phyloP scores from a whole-genome alignment of 257 asterid genomes.

The Scutellaria barbata region DNA sequence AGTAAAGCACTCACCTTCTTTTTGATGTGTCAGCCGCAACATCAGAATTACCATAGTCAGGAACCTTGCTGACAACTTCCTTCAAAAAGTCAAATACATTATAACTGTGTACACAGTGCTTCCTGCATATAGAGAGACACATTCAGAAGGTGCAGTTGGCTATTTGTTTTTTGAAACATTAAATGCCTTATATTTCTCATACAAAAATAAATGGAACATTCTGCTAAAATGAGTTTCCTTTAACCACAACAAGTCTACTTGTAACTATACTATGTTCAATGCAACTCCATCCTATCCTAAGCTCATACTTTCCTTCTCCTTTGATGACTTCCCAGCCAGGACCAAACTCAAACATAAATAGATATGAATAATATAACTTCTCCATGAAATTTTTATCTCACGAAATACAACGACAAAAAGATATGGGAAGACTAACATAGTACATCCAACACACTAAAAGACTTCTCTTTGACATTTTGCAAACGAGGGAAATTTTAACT shows the following conservation, averaged over 20 bases:
- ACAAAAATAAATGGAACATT: slow-evolving; percentile 15
- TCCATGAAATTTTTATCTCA: slow-evolving; percentile 12
- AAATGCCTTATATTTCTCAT: not conserved
- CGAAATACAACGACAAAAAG: not conserved
- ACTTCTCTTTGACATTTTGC: slow-evolving; percentile 1
- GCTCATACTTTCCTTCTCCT: not conserved
- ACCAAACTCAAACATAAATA: not conserved
- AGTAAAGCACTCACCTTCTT: slow-evolving; percentile 52
- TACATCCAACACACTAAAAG: not conserved
- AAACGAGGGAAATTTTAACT: slow-evolving; percentile 10
- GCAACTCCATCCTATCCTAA: not conserved
- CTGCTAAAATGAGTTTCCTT: slow-evolving; percentile 7
- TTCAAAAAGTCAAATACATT: slow-evolving; percentile 84
- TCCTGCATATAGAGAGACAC: slow-evolving; percentile 55
- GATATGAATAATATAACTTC: not conserved
- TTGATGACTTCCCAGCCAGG: not conserved
- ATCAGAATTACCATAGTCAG: slow-evolving; percentile 84
- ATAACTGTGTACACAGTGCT: slow-evolving; percentile 80
- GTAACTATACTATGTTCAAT: slow-evolving; percentile 1
- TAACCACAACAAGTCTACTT: slow-evolving; percentile 3
- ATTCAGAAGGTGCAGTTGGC: slow-evolving; percentile 21
- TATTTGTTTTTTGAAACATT: slow-evolving; percentile 12
- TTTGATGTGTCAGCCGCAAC: slow-evolving; percentile 59
- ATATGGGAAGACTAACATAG: not conserved
- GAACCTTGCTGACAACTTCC: slow-evolving; percentile 90